Percentiles rank a stretch among this genome's conserved stretches.
These are phyloP conservation scores for Phaeosphaeria sp. DNA, from an alignment of 2,329 filamentous ascomycete species.

Conservation along the genomic window DNA sequence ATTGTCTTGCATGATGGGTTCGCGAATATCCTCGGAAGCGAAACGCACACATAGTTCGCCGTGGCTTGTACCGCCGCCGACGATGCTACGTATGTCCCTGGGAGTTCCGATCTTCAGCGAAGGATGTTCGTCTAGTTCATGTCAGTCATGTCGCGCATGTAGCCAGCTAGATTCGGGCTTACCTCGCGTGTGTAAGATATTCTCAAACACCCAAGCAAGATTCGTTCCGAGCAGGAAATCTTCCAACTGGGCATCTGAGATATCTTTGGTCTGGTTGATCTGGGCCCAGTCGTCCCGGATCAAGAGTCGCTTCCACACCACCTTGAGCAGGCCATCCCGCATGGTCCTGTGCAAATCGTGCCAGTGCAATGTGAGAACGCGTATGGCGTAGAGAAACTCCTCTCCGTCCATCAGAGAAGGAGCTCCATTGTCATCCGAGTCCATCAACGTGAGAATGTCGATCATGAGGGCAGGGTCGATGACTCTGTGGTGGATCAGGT, in stretches of 20 bases:
- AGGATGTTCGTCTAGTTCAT: constrained; percentile 14
- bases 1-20: constrained; percentile 75
- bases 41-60: constrained; percentile 65
- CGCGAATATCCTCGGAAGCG: constrained; percentile 63
- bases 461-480: constrained; percentile 67
- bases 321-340: constrained; percentile 59
- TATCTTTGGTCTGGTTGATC: constrained; percentile 78
- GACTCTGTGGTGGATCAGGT: constrained; percentile 74
- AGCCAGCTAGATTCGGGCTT: constrained; percentile 37
- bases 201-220: constrained; percentile 70
- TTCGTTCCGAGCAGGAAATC: constrained; percentile 67
- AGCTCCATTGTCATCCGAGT: constrained; percentile 56
- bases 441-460: constrained; percentile 81
- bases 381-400: constrained; percentile 79
- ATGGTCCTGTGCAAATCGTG: constrained; percentile 56
- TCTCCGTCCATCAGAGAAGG: constrained; percentile 49
- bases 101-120: constrained; percentile 26
- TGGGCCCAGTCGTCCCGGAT: constrained; percentile 83
- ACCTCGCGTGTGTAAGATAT: constrained; percentile 69
- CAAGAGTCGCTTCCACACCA: constrained; percentile 90
- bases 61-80: constrained; percentile 60
- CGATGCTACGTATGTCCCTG: constrained; percentile 27
- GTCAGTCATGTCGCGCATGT: constrained; percentile 9
- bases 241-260: constrained; percentile 73
- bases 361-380: constrained; percentile 61